These are phyloP conservation scores for Colletotrichum melonis DNA, from an alignment of 2,329 filamentous ascomycete genomes.

Conservation along the genomic window DNA sequence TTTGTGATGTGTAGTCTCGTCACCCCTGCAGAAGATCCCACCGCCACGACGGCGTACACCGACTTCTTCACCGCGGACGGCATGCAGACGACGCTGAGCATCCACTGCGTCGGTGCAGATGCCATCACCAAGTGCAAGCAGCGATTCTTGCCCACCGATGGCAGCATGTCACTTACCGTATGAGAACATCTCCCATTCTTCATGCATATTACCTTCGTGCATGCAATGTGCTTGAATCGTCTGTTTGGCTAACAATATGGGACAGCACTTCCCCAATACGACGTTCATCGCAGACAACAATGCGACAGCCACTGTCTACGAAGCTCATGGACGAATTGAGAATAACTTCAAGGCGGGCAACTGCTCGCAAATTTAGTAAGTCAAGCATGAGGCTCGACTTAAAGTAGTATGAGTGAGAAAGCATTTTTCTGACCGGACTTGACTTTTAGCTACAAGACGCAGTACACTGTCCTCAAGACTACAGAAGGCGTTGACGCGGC, in stretches of 20 bases:
- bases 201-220: too few species aligned
- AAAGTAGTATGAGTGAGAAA: rapidly evolving
- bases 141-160: constrained; percentile 20
- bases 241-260: neutral
- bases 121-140: constrained; percentile 31
- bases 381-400: neutral
- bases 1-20: constrained; percentile 3
- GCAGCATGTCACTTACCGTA: constrained; percentile 28
- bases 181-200: neutral
- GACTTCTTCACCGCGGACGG: constrained; percentile 30
- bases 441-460: constrained; percentile 24
- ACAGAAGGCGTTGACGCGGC: constrained; percentile 8
- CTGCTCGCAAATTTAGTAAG: constrained; percentile 32
- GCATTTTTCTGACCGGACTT: neutral
- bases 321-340: constrained; percentile 23
- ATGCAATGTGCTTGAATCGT: neutral
- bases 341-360: constrained; percentile 28
- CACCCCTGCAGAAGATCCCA: constrained; percentile 24
- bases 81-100: constrained; percentile 31
- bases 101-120: constrained; percentile 26
- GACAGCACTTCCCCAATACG: constrained; percentile 27
- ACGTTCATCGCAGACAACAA: constrained; percentile 23
- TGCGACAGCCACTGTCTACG: constrained; percentile 22
- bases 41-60: constrained; percentile 28
- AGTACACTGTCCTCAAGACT: constrained; percentile 27